These are phyloP conservation scores for Syzygium aromaticum DNA, from an alignment of 345 rosid genomes.

Conservation along the genomic window DNA sequence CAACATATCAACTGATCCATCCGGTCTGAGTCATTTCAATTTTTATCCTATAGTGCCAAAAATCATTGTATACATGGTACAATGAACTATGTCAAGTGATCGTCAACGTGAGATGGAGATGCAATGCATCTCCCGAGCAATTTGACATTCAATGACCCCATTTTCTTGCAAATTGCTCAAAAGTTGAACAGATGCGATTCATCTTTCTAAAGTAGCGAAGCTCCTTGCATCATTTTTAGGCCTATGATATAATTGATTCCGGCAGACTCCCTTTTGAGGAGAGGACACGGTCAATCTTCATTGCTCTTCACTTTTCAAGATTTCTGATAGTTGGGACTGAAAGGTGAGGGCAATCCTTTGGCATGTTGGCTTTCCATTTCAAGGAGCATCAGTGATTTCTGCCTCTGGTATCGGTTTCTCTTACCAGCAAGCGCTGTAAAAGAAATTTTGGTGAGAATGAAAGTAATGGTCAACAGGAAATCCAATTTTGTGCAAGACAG, in stretches of 20 bases:
- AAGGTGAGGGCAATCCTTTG: conserved; percentile 26
- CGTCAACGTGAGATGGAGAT: neutral
- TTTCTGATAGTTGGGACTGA: conserved; percentile 4
- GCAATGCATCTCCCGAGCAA: neutral
- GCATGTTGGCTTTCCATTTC: conserved; percentile 45
- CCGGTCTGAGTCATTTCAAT: neutral
- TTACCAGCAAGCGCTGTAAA: conserved; percentile 33
- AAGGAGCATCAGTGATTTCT: conserved; percentile 37
- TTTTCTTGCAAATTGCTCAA: neutral
- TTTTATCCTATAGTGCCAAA: neutral
- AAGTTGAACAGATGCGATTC: neutral
- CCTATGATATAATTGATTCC: neutral
- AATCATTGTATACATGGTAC: neutral
- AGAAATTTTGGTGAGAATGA: neutral
- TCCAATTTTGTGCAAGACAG: neutral
- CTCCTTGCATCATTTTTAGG: neutral
- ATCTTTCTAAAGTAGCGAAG: neutral
- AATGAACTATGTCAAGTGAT: neutral
- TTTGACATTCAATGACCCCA: neutral
- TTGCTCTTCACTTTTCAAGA: neutral
- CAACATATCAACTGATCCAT: neutral
- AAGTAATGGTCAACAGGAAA: neutral
- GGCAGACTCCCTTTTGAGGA: neutral
- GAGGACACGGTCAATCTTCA: neutral
- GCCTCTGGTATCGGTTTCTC: conserved; percentile 40